phyloP scores from a whole-genome alignment of 495 filamentous ascomycete genomes.

The Tuber indicum region DNA sequence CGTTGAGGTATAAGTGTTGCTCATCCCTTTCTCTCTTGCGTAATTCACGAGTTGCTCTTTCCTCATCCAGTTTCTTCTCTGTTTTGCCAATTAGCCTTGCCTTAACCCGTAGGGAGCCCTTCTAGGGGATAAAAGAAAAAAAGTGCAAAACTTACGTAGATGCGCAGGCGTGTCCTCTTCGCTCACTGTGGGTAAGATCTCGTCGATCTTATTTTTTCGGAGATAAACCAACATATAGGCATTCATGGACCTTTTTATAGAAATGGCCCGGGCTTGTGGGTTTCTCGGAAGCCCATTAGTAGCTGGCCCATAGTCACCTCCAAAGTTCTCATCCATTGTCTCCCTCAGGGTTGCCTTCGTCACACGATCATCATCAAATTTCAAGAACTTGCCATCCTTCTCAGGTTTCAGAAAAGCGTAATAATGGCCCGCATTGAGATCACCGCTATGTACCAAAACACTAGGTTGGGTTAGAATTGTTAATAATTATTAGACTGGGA shows the following conservation, averaged over 20 bases:
- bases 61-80: conserved; percentile 70
- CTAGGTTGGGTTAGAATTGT: conserved; percentile 25
- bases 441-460: conserved; percentile 92
- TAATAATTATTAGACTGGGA: background rate
- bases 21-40: conserved; percentile 82
- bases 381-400: conserved; percentile 90
- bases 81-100: conserved; percentile 41
- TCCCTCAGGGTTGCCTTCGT: conserved; percentile 87
- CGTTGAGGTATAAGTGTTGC: conserved; percentile 79
- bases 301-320: conserved; percentile 67
- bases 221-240: conserved; percentile 99
- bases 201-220: conserved; percentile 72
- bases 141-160: conserved; percentile 55
- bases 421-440: conserved; percentile 97
- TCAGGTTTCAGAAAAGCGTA: conserved; percentile 93
- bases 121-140: conserved; percentile 10
- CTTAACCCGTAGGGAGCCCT: background rate
- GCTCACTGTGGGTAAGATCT: conserved; percentile 67
- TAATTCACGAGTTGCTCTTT: conserved; percentile 65
- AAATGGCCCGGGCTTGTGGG: conserved; percentile 59
- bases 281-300: conserved; percentile 58
- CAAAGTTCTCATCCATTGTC: conserved; percentile 92
- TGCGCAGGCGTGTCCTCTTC: conserved; percentile 73
- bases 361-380: conserved; percentile 94
- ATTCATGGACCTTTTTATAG: conserved; percentile 64